phyloP scores from a whole-genome alignment of 2,329 filamentous ascomycete genomes.

The Fragosphaeria purpurea region DNA sequence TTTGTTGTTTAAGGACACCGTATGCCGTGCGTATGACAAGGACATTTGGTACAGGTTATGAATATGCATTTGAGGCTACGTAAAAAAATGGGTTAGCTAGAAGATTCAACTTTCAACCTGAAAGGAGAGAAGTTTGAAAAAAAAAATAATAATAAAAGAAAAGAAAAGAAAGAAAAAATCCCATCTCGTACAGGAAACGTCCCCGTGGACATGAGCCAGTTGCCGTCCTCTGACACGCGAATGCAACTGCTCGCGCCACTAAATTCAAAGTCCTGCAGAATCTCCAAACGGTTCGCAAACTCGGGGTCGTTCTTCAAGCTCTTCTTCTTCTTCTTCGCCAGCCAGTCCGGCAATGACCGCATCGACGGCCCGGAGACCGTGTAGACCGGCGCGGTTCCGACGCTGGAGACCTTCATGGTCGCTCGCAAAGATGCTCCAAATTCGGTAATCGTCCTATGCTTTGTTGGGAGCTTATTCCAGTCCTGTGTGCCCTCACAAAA shows the following conservation, averaged over 20 bases:
- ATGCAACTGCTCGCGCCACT: conserved; percentile 75
- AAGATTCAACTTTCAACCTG: no score
- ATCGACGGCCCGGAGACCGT: conserved; percentile 88
- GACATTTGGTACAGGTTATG: conserved; percentile 90
- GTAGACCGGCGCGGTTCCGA: conserved; percentile 38
- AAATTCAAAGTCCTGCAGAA: conserved; percentile 96
- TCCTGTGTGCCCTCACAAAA: no score
- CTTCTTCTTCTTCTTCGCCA: conserved; percentile 78
- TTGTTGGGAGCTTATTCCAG: no score
- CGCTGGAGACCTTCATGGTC: conserved; percentile 16
- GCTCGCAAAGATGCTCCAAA: not conserved
- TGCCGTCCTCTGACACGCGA: conserved; percentile 83
- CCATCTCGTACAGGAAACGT: conserved; percentile 40
- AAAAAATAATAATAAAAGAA: no score
- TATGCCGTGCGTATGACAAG: conserved; percentile 88
- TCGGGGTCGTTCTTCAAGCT: conserved; percentile 88
- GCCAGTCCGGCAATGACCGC: conserved; percentile 87
- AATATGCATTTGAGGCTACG: conserved; percentile 66
- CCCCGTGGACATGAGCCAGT: conserved; percentile 95
- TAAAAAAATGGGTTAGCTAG: no score
- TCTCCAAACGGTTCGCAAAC: conserved; percentile 85
- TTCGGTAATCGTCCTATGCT: not conserved
- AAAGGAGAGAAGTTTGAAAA: not conserved
- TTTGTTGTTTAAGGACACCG: conserved; percentile 80
- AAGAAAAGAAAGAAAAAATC: not conserved